Evolutionary conservation across 345 rosid species (phyloP), one percentile per base, ranked within the genome.

Genomic region (Alliaria petiolata): DNA sequence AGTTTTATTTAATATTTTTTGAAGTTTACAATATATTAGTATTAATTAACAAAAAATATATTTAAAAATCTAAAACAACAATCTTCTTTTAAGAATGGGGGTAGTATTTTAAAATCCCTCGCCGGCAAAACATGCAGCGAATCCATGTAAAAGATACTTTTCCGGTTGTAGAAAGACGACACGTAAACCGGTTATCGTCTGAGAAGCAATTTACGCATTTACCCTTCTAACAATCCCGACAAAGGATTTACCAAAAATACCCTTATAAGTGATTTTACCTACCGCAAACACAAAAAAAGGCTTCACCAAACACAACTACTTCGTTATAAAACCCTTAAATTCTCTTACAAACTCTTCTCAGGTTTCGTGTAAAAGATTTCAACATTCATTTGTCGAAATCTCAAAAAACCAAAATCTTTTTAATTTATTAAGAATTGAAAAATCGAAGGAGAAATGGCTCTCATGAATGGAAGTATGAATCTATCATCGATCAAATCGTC

Each of bases 391-490:
- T 44, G 40, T 64, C 65, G 65, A 65, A 64, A 72, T 72, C 77
- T 73, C 71, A 16, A n/a, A n/a, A n/a, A n/a, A n/a, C n/a, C n/a
- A n/a, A n/a, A n/a, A n/a, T n/a, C n/a, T n/a, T n/a, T n/a, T n/a
- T n/a, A n/a, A n/a, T n/a, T n/a, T n/a, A n/a, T n/a, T n/a, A n/a
- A n/a, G n/a, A n/a, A n/a, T n/a, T n/a, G n/a, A n/a, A n/a, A n/a
- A 22, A 55, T 12, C 1, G 4, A 35, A 1, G 13, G 12, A 46
- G n/a, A 2, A 69, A 76, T 76, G 79, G 70, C 79, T 3, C 76
- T 76, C 17, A 76, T 70, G 76, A 76, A 70, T 9, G 76, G 80
- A 9, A 62, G 20, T 43, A 33, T 76, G 71, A 76, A 70, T 70
- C 76, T 70, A 3, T 33, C 70, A 19, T 67, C 76, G 28, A 35